These are phyloP conservation scores for Eucalyptus sp. DNA, from an alignment of 345 rosid species.

Conservation along the genomic window DNA sequence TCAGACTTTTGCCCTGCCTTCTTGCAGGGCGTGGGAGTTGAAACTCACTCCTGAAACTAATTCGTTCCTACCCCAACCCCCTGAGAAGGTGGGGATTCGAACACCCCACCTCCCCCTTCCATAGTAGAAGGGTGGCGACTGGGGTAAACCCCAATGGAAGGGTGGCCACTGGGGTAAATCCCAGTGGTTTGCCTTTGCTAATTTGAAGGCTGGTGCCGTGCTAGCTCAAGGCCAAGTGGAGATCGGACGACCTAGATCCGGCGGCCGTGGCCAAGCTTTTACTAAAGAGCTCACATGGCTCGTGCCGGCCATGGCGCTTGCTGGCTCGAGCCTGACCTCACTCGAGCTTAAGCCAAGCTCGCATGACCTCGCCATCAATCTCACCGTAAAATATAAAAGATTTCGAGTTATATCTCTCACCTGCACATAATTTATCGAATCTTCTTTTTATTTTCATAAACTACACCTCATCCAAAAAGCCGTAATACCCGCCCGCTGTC, in stretches of 20 bases:
- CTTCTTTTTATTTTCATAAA: not conserved
- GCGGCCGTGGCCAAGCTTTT: not conserved
- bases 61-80: too few species aligned
- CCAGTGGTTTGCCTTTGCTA: not conserved
- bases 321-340: not conserved
- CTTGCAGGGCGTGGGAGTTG: too few species aligned
- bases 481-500: not conserved
- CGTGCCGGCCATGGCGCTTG: not conserved
- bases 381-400: not conserved
- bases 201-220: not conserved
- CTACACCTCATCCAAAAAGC: not conserved
- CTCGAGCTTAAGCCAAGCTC: not conserved
- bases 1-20: too few species aligned
- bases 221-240: not conserved
- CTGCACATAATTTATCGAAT: accelerated
- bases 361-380: not conserved
- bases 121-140: too few species aligned
- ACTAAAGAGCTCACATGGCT: not conserved
- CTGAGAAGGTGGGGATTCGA: too few species aligned
- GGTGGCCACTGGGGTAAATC: too few species aligned
- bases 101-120: too few species aligned
- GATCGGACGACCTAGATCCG: not conserved
- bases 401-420: not conserved
- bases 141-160: too few species aligned
- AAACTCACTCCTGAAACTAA: too few species aligned